Percentiles rank a stretch among this genome's conserved stretches.
Conservation (phyloP, 2,329 filamentous ascomycete species). For the Paecilomyces dactylethromorphus region DNA sequence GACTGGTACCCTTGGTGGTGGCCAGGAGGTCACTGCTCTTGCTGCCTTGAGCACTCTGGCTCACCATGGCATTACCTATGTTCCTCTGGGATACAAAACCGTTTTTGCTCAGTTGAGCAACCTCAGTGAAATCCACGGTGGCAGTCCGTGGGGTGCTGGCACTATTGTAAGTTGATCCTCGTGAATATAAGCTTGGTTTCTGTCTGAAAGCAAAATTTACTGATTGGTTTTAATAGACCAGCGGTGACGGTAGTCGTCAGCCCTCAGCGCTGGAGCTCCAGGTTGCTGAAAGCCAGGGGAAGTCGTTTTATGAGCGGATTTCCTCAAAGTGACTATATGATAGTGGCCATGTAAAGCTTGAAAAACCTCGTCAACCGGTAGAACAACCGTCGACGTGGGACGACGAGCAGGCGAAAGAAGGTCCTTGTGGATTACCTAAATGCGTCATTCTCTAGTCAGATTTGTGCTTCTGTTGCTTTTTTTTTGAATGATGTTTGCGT, state of each 20-base stretch:
- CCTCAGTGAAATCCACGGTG: constrained; percentile 74
- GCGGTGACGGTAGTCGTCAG: constrained; percentile 73
- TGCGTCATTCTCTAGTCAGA: too few relatives aligned
- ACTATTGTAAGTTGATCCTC: too few relatives aligned
- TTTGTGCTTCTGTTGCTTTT: too few relatives aligned
- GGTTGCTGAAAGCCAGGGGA: constrained; percentile 75
- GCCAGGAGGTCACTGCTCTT: constrained; percentile 84
- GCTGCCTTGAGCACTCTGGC: constrained; percentile 75
- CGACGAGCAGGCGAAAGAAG: too few relatives aligned
- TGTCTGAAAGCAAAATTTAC: too few relatives aligned
- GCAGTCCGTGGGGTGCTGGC: constrained; percentile 86
- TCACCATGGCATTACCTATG: constrained; percentile 93
- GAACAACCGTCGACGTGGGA: too few relatives aligned
- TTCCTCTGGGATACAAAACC: constrained; percentile 89
- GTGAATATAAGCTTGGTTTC: too few relatives aligned
- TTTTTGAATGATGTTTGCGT: too few relatives aligned
- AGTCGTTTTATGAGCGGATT: constrained; percentile 71
- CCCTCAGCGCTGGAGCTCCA: constrained; percentile 69
- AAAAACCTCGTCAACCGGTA: too few relatives aligned
- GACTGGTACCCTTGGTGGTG: constrained; percentile 74
- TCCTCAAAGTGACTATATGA: constrained; percentile 83
- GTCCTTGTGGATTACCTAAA: too few relatives aligned
- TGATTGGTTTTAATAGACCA: too few relatives aligned
- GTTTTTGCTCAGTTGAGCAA: constrained; percentile 65
- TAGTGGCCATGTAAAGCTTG: too few relatives aligned